Evolutionary conservation across 352 stramenopile genomes (phyloP), one percentile per base, ranked within the genome.

Genomic region (Pilasporangium apinafurcum): DNA sequence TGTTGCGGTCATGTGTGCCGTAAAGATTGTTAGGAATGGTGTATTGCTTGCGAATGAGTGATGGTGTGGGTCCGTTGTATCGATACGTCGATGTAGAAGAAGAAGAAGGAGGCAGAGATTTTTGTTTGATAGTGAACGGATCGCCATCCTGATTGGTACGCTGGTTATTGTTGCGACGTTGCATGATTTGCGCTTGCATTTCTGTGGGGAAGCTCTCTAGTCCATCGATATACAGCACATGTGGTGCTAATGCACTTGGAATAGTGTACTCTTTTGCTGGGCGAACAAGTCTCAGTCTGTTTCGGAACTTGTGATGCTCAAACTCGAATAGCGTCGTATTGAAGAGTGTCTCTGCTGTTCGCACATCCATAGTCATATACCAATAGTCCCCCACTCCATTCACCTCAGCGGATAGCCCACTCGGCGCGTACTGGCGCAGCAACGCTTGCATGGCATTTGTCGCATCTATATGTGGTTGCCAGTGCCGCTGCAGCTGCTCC

Each of bases 131-230:
- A 0, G 56, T 51, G 24, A 75, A 53, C 28, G 65, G 68, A 26
- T 81, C 59, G 4, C 44, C 34, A 25, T 63, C 62, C 21, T 70
- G 67, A 12, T 27, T 41, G 0, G 31, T 29, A 32, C 29, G n/a
- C 32, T 30, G 24, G 21, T 37, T 10, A 10, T 17, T 10, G 0
- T 4, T 22, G n/a, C 50, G 32, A 26, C 48, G 39, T 39, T 62
- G 53, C 56, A 85, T 69, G 28, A 63, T 58, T 25, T 54, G 53
- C n/a, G 71, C 67, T 48, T 86, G 72, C 42, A 72, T 70, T 38
- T 78, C 59, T 20, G 78, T 84, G 4, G 78, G 78, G 34, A 91
- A 86, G 43, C 59, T 73, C 55, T 91, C 75, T 16, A 91, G 59
- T 17, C 70, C 78, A 54, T 82, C 78, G 8, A 88, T 49, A 53